Percentiles rank a stretch among this genome's conserved stretches.
Conservation (phyloP, 495 filamentous ascomycete species). For the Trichocladium antarcticum region DNA sequence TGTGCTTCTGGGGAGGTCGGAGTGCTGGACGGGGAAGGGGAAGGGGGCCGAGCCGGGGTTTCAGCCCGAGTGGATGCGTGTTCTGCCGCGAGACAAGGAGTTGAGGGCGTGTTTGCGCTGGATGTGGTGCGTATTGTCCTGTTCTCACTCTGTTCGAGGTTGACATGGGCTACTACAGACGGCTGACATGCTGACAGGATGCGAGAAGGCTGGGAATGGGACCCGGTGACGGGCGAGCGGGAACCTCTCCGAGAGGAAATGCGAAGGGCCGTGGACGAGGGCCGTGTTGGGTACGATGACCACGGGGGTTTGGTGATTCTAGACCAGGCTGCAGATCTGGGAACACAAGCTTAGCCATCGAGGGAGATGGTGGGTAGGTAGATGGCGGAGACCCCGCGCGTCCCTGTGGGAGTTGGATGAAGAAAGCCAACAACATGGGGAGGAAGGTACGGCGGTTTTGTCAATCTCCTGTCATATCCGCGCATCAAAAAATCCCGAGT, state of each 20-base stretch:
- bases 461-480: too few relatives aligned
- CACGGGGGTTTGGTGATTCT: slow-evolving; percentile 37
- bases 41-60: slow-evolving; percentile 28
- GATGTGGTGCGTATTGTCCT: slow-evolving; percentile 62
- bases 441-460: too few relatives aligned
- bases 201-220: slow-evolving; percentile 74
- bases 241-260: slow-evolving; percentile 44
- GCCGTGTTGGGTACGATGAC: slow-evolving; percentile 53
- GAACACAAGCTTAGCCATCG: too few relatives aligned
- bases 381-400: too few relatives aligned
- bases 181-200: slow-evolving; percentile 13
- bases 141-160: not conserved
- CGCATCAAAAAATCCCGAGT: too few relatives aligned
- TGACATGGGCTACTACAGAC: too few relatives aligned
- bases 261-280: slow-evolving; percentile 47
- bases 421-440: too few relatives aligned
- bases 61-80: slow-evolving; percentile 75
- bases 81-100: slow-evolving; percentile 80
- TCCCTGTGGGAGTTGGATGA: too few relatives aligned
- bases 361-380: too few relatives aligned
- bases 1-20: slow-evolving; percentile 50
- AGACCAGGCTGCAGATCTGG: not conserved
- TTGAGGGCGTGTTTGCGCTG: slow-evolving; percentile 73
- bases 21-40: slow-evolving; percentile 48
- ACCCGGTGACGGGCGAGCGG: slow-evolving; percentile 57